Base-by-base conservation (phyloP, 2,329 filamentous ascomycete genomes). In the Sporothrix curviconia region DNA sequence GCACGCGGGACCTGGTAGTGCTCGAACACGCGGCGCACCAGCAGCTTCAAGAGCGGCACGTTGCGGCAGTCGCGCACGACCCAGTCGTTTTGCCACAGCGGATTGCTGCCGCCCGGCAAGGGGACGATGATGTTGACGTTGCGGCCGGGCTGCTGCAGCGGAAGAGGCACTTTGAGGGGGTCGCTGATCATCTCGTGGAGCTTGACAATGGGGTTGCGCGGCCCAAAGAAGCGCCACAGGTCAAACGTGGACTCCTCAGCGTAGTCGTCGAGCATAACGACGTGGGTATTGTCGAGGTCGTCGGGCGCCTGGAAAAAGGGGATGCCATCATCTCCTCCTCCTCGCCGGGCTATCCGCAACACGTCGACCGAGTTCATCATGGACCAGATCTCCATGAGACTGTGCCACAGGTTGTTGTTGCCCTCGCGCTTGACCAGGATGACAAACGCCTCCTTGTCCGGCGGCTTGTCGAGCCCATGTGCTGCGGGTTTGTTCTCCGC, bases 1-100 rank as follows among this genome's bases (percentile, higher is more conserved):
- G 17, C 17, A 25, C 30, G 5, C 6, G 56, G 28, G 4, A 58
- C 12, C 1, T 62, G 54, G 61, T 66, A 71, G 56, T 66, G 63
- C 5, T 59, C 59, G 22, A 71, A 66, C 14, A 71, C 65, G 28
- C 70, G 69, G 19, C 59, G 58, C 7, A 65, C 64, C 49, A 74
- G 73, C 1, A 67, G 67, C n/a, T 57, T 30, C 14, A 73, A 61
- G 8, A 71, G 62, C 14, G 65, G 60, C 1, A 69, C 67, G 8
- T 66, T 58, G 7, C 46, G 17, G 59, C 72, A 76, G 39, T 65
- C 58, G 15, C 65, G 63, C 9, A 66, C 58, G 5, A 66, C 63
- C 68, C 69, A 74, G 60, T 75, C 71, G 17, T 69, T 71, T 57
- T 72, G 67, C 74, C 74, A 76, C 17, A 75, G 64, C 2, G 74